Conservation (phyloP, 2,329 filamentous ascomycete genomes). For the Claviceps pusilla region DNA sequence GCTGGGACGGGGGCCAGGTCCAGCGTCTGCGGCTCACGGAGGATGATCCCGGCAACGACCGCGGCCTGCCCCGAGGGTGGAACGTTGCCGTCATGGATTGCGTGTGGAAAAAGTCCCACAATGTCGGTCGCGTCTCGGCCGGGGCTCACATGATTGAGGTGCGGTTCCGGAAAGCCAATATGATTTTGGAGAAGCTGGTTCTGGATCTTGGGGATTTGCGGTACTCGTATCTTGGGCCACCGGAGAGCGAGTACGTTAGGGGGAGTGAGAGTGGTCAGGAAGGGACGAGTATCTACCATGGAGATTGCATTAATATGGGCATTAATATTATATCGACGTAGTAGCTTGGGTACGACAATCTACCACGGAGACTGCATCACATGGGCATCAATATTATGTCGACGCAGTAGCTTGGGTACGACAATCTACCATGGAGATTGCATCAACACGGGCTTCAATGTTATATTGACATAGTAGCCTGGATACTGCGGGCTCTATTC, state of each 20-base stretch:
- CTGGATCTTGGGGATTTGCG: slow-evolving; percentile 18
- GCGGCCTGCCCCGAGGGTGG: slow-evolving; percentile 33
- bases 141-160: slow-evolving; percentile 18
- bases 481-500: too few species aligned
- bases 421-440: too few species aligned
- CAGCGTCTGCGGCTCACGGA: slow-evolving; percentile 18
- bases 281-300: neutral
- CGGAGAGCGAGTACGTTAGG: slow-evolving; percentile 13
- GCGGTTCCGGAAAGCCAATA: slow-evolving; percentile 17
- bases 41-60: slow-evolving; percentile 10
- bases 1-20: slow-evolving; percentile 26
- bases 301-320: slow-evolving; percentile 3
- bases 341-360: neutral
- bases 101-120: slow-evolving; percentile 30
- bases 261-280: neutral
- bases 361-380: too few species aligned
- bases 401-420: too few species aligned
- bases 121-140: slow-evolving; percentile 9
- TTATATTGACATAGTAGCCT: too few species aligned
- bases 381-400: too few species aligned
- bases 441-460: too few species aligned
- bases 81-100: slow-evolving; percentile 31
- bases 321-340: neutral
- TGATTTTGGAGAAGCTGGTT: slow-evolving; percentile 23
- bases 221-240: slow-evolving; percentile 22